Percentiles rank a stretch among this genome's conserved stretches.
phyloP scores from a whole-genome alignment of 1,284 basidiomycete genomes.

The Marasmius oreades region DNA sequence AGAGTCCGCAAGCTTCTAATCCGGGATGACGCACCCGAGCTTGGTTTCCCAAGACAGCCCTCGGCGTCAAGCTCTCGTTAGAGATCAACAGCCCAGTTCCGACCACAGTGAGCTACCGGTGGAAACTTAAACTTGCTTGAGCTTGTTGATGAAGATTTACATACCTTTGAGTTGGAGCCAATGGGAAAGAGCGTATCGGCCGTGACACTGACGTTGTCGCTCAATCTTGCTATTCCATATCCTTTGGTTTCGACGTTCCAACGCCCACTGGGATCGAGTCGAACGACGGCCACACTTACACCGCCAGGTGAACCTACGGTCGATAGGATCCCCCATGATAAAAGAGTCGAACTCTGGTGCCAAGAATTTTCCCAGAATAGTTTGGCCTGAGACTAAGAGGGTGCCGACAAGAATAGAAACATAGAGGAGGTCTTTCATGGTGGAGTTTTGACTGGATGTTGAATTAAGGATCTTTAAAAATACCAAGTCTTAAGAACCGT shows the following conservation, averaged over 20 bases:
- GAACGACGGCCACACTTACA: constrained; percentile 18
- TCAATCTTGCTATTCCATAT: constrained; percentile 17
- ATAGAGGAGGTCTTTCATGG: background rate
- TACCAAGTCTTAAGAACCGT: too few species aligned
- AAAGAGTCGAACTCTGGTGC: constrained; percentile 10
- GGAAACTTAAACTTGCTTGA: background rate
- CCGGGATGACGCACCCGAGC: constrained; percentile 20
- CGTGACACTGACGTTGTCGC: constrained; percentile 13
- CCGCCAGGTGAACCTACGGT: constrained; percentile 20
- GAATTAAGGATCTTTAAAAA: too few species aligned
- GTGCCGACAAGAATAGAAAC: background rate
- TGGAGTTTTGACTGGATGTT: background rate
- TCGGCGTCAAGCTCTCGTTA: constrained; percentile 18
- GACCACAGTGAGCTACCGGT: constrained; percentile 10
- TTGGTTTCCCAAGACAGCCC: constrained; percentile 21
- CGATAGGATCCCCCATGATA: constrained; percentile 15
- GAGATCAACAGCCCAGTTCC: constrained; percentile 22
- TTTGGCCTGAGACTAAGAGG: background rate
- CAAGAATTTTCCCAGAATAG: background rate
- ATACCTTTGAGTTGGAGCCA: constrained; percentile 22
- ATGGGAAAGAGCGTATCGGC: constrained; percentile 21
- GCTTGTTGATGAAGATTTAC: background rate
- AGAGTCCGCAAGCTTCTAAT: constrained; percentile 21
- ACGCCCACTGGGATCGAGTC: constrained; percentile 6
- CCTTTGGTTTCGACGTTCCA: constrained; percentile 23